Evolutionary conservation across 1,139 yeast species (phyloP), one percentile per base, ranked within the genome.

Genomic region (Insectozyma bohioensis): DNA sequence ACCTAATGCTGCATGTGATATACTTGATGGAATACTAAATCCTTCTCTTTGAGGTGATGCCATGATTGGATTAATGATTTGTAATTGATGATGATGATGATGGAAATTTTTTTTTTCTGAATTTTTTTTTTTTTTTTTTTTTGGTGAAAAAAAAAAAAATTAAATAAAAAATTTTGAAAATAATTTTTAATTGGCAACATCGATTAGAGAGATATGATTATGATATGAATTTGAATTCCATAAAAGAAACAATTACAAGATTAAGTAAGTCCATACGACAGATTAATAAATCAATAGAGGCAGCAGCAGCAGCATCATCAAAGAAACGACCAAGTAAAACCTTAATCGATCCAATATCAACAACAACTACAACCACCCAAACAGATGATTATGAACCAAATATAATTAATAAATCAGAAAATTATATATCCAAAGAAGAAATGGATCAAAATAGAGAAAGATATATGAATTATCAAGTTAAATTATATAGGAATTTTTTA

Each of bases 11-110:
- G 81, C 78, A 52, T 85, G 75, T 43, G 88, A 83, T 40, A 85
- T 78, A 24, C 83, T 77, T 16, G 82, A 67, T 46, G 97, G 95
- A 43, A 94, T 94, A 45, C 85, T 84, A 63, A 90, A 90, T 45
- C 96, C 95, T 76, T 90, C 97, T 75, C 95, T 87, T 56, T 72
- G 78, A 56, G 78, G 78, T 29, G 69, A 66, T 37, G 75, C 63
- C 84, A 78, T 80, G 55, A 54, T 36, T 35, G 29, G 11, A 28
- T 22, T 12, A 22, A 12, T 20, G 22, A 25, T 20, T 18, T 7
- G 14, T 18, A 30, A 18, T 22, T 20, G 28, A 25, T 16, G 16
- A 26, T n/a, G 35, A 17, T 26, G 25, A 21, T 20, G 29, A 28
- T 18, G 30, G 27, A 30, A 26, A 13, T 28, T 18, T 20, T 27